Evolutionary conservation across 1,284 basidiomycete species (phyloP).

Genomic region (Boletus semigastroideus): DNA sequence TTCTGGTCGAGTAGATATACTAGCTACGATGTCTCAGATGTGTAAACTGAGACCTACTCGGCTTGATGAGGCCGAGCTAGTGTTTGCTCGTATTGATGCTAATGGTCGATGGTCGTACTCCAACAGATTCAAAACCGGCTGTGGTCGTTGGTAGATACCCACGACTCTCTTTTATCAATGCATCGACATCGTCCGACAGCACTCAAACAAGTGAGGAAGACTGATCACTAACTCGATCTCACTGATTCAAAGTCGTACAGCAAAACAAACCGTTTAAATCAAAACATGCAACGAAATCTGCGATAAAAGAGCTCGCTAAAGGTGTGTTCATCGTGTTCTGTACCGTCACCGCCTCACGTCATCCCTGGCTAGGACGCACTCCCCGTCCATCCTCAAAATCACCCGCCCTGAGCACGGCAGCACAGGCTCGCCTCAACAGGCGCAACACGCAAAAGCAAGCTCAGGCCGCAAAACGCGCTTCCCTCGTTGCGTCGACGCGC

Average conservation of each 20-base stretch:
- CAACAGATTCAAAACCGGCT: too few species aligned
- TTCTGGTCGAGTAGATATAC: too few species aligned
- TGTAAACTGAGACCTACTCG: too few species aligned
- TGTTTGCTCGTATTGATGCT: too few species aligned
- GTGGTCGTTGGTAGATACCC: too few species aligned
- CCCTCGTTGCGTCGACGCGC: constrained; percentile 66
- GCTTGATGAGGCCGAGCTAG: too few species aligned
- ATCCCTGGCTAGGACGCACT: constrained; percentile 46
- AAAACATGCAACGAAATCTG: constrained; percentile 82
- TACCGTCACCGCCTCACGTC: neutral
- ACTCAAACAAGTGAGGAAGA: constrained; percentile 71
- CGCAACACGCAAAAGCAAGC: constrained; percentile 80
- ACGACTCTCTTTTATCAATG: neutral
- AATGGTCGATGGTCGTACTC: too few species aligned
- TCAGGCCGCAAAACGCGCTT: constrained; percentile 69
- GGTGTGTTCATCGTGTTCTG: constrained; percentile 42
- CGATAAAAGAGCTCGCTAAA: constrained; percentile 80
- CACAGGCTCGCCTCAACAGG: constrained; percentile 68
- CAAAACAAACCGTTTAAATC: constrained; percentile 90
- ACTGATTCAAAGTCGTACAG: constrained; percentile 39
- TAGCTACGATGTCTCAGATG: too few species aligned
- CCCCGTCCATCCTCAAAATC: constrained; percentile 55
- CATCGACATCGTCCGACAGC: constrained; percentile 73
- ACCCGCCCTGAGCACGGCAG: constrained; percentile 35
- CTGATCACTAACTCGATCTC: neutral